These are phyloP conservation scores for Leccinum fibrillosum DNA, from an alignment of 768 basidiomycete genomes.

Conservation along the genomic window DNA sequence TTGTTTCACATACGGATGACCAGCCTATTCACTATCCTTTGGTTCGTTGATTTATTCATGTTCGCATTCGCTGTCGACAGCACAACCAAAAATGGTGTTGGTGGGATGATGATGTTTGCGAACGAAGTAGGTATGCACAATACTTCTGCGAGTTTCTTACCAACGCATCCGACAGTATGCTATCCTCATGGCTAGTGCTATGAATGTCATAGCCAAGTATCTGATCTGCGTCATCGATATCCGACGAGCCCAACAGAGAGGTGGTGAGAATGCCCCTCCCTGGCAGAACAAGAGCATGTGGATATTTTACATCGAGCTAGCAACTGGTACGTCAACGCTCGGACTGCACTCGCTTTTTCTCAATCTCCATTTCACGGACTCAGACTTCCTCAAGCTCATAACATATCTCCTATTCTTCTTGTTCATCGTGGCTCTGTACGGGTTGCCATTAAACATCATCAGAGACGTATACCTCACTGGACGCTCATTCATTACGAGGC, in stretches of 20 bases:
- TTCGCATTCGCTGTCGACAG: slow-evolving; percentile 79
- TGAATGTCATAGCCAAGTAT: slow-evolving; percentile 82
- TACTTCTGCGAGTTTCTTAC: slow-evolving; percentile 1
- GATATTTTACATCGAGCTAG: slow-evolving; percentile 90
- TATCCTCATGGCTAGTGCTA: slow-evolving; percentile 77
- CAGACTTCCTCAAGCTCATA: slow-evolving; percentile 90
- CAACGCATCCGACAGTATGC: slow-evolving; percentile 61
- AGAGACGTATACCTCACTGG: slow-evolving; percentile 96
- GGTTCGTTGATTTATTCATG: slow-evolving; percentile 72
- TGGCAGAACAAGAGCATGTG: slow-evolving; percentile 99
- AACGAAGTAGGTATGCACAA: slow-evolving; percentile 65
- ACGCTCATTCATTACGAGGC: slow-evolving; percentile 84
- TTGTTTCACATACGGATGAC: slow-evolving; percentile 87
- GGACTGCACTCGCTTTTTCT: neutral
- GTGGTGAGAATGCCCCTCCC: slow-evolving; percentile 80
- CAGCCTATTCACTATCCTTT: slow-evolving; percentile 69
- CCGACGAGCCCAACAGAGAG: slow-evolving; percentile 69
- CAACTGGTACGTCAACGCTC: slow-evolving; percentile 61
- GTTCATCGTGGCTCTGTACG: slow-evolving; percentile 91
- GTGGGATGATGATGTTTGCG: slow-evolving; percentile 92
- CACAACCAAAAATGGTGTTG: slow-evolving; percentile 73
- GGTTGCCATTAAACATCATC: slow-evolving; percentile 93
- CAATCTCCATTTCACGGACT: slow-evolving; percentile 5
- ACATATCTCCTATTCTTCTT: slow-evolving; percentile 94
- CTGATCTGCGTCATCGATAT: slow-evolving; percentile 77